Evolutionary conservation across 192 early-diverging fungal species (phyloP), one percentile per base, ranked within the genome.

Genomic region (Coemansia sp.): DNA sequence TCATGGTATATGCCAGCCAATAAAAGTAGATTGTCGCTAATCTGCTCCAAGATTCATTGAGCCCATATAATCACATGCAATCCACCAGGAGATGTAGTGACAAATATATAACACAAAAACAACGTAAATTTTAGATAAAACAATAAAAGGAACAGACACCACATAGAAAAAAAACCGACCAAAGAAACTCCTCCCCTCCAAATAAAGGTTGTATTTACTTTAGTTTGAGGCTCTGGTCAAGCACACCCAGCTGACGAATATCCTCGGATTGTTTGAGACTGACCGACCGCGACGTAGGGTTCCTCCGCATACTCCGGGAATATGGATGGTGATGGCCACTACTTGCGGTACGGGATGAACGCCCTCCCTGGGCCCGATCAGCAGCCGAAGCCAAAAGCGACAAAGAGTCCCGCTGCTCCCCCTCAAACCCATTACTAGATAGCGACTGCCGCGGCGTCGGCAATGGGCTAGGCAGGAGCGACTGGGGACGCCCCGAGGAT

Each of bases 201-300:
- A n/a, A n/a, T n/a, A n/a, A n/a, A n/a, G n/a, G n/a, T n/a, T n/a
- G 16, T 33, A 19, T 43, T 43, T 54, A 74, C 44, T 74, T 66
- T 22, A 73, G 64, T 26, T 37, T 45, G 10, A 74, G 55, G 22
- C 58, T 49, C 36, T 66, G 70, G 44, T 74, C 70, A 3, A 74
- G 46, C 13, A 47, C 63, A 26, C 64, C 64, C 9, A 74, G 29
- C 38, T 66, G 63, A 3, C 70, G 63, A 18, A 62, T 57, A 27
- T 74, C 70, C 33, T 74, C 70, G 0, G 63, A 62, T 44, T 74
- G 70, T 27, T 59, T 62, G 8, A 74, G 27, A 34, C 70, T 74
- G 18, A 74, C 70, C 0, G 70, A 74, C n/a, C 70, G 54, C 42
- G 56, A 47, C 0, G 63, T 26, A n/a, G 62, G 69, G 3, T 51